Evolutionary conservation across 768 basidiomycete genomes (phyloP).

Genomic region (Mycena indigotica): DNA sequence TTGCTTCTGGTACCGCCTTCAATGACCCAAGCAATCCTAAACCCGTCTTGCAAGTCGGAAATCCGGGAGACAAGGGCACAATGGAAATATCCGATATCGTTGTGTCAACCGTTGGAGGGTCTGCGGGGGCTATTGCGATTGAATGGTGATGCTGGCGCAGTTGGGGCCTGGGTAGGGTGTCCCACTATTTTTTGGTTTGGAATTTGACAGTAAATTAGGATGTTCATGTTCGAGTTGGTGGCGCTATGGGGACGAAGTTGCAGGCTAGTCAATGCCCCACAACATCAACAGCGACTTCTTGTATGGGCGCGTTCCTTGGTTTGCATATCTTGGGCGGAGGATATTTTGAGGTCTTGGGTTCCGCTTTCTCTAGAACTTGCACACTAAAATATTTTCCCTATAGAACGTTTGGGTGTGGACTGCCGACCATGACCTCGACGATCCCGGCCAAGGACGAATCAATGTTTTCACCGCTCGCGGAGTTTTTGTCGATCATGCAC

Average conservation of each 20-base stretch:
- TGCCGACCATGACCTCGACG: slow-evolving; percentile 59
- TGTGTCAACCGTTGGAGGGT: slow-evolving; percentile 40
- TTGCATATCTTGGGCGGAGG: slow-evolving; percentile 33
- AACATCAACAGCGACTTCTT: slow-evolving; percentile 31
- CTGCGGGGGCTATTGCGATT: slow-evolving; percentile 45
- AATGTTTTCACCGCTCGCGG: slow-evolving; percentile 51
- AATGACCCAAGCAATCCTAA: slow-evolving; percentile 3
- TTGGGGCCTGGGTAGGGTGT: slow-evolving; percentile 30
- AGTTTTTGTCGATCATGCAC: slow-evolving; percentile 50
- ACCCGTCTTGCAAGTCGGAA: slow-evolving; percentile 24
- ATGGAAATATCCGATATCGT: slow-evolving; percentile 46
- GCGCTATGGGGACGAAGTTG: slow-evolving; percentile 36
- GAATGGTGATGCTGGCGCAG: slow-evolving; percentile 31
- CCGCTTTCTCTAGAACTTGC: not conserved
- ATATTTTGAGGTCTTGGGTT: slow-evolving; percentile 8
- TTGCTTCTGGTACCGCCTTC: slow-evolving; percentile 11
- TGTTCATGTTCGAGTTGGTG: slow-evolving; percentile 23
- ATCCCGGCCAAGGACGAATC: slow-evolving; percentile 37
- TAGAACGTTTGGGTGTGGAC: slow-evolving; percentile 51
- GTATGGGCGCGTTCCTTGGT: slow-evolving; percentile 50
- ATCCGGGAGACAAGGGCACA: slow-evolving; percentile 30
- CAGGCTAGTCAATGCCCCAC: slow-evolving; percentile 35
- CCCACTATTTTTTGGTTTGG: not conserved
- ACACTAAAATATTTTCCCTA: not conserved
- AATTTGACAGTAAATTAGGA: slow-evolving; percentile 8